Percentiles rank a stretch among this genome's conserved stretches.
Conservation (phyloP, 1,139 yeast genomes). For the Torulaspora globosa region DNA sequence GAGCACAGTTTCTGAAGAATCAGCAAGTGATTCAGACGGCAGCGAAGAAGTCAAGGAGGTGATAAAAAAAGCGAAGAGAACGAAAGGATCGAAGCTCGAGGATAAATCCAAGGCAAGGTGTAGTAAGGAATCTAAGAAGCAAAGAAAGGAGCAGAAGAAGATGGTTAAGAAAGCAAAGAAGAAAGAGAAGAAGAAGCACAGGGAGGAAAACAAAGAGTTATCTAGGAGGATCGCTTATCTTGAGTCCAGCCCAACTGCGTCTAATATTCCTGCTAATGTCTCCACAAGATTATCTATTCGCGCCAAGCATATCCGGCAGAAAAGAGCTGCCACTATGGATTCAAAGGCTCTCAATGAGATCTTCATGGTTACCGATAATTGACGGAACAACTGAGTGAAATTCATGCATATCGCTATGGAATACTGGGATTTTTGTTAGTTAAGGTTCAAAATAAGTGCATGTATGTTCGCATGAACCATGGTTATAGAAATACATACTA, state of each 20-base stretch:
- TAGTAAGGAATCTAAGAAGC: slow-evolving; percentile 4
- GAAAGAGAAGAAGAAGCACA: slow-evolving; percentile 33
- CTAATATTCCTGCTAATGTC: slow-evolving; percentile 39
- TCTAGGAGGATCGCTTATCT: slow-evolving; percentile 12
- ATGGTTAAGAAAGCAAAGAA: slow-evolving; percentile 27
- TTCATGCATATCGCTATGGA: background rate
- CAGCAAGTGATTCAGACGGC: background rate
- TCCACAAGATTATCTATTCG: slow-evolving; percentile 72
- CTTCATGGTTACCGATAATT: slow-evolving; percentile 66
- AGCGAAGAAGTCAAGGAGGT: slow-evolving; percentile 10
- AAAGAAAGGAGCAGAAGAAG: slow-evolving; percentile 28
- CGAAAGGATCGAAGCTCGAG: slow-evolving; percentile 29
- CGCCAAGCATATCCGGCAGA: slow-evolving; percentile 81
- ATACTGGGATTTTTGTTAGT: background rate
- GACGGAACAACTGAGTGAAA: slow-evolving; percentile 1
- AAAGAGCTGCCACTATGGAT: slow-evolving; percentile 87
- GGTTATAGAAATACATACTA: slow-evolving; percentile 8
- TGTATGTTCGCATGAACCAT: slow-evolving; percentile 14
- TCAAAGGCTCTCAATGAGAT: slow-evolving; percentile 85
- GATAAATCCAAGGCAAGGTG: background rate
- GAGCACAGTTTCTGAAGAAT: slow-evolving; percentile 23
- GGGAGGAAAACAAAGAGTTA: slow-evolving; percentile 32
- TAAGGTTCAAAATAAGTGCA: background rate
- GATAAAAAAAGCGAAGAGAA: slow-evolving; percentile 17
- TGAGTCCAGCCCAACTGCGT: slow-evolving; percentile 24